phyloP scores from a whole-genome alignment of 345 rosid genomes.

The Brassica napus region DNA sequence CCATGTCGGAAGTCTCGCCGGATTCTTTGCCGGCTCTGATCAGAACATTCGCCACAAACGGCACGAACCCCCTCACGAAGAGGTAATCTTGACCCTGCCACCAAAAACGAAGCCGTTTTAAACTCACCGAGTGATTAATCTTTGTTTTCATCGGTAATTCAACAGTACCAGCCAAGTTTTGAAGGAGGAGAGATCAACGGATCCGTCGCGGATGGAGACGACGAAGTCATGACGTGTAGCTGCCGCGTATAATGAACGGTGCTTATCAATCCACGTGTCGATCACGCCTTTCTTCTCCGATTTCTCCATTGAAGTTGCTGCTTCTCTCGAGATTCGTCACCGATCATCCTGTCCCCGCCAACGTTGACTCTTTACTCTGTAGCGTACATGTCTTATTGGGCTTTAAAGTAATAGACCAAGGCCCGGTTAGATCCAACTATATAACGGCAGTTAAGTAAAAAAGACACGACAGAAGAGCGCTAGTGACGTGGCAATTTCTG shows the following conservation, averaged over 20 bases:
- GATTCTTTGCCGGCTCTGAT: conserved; percentile 66
- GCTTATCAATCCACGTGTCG: conserved; percentile 69
- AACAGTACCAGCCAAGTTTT: conserved; percentile 80
- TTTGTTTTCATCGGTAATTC: not conserved
- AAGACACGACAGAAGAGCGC: not conserved
- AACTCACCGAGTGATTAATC: not conserved
- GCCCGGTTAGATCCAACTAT: not conserved
- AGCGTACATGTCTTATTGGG: conserved; percentile 27
- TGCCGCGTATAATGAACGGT: conserved; percentile 49
- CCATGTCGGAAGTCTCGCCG: conserved; percentile 59
- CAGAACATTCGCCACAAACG: conserved; percentile 70
- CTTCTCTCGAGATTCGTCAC: not conserved
- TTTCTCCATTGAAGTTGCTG: conserved; percentile 34
- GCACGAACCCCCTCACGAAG: conserved; percentile 72
- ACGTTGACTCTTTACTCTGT: conserved; percentile 4
- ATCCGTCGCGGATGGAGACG: conserved; percentile 72
- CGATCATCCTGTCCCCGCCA: not conserved
- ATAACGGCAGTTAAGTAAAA: conserved; percentile 11
- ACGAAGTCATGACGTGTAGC: conserved; percentile 77
- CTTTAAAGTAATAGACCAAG: conserved; percentile 26
- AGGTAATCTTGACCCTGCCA: conserved; percentile 83
- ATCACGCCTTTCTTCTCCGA: conserved; percentile 44
- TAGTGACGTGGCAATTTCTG: not conserved
- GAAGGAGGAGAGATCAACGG: conserved; percentile 60
- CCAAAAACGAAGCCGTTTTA: not conserved